Evolutionary conservation across 2,329 filamentous ascomycete genomes (phyloP), one percentile per base, ranked within the genome.

Genomic region (Fusarium sp.): DNA sequence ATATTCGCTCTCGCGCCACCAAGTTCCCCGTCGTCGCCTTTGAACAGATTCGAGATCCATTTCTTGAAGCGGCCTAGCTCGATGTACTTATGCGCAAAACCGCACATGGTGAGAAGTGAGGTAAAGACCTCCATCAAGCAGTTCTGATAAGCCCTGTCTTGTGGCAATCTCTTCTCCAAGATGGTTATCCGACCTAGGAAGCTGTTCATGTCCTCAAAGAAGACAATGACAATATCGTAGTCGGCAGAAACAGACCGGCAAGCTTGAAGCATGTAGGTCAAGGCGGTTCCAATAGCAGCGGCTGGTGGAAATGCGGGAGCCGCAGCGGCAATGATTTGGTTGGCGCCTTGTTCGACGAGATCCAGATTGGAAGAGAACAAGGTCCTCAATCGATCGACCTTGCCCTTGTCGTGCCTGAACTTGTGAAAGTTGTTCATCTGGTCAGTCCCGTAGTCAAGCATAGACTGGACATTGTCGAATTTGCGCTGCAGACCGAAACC

Each of bases 201-300:
- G 10, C 79, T 79, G 52, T 79, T 79, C 74, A 83, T 82, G 15
- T 80, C 77, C 4, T 80, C 77, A 55, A 84, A 84, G 57, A 84
- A 84, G 8, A 76, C 76, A n/a, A 80, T 74, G 1, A 84, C 76
- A 5, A 80, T 73, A 31, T 84, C 81, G 39, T 83, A 84, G 45
- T 84, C 82, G 1, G 79, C 80, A 1, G 76, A 79, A 0, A 82
- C 80, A 10, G 73, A 67, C 4, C 75, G 73, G 10, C 78, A 79
- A 2, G 78, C 79, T 45, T 78, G 42, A 11, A 82, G 75, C 59
- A 82, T 74, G 37, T 77, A 80, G 3, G 79, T 81, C 10, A 82
- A 58, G 2, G 80, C 80, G 0, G 80, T 82, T 9, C 78, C 76
- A 15, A 82, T 81, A 4, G 79, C 80, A 0, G 78, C 75, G 4